Percentiles rank a stretch among this genome's conserved stretches.
phyloP scores from a whole-genome alignment of 2,329 filamentous ascomycete genomes.

The Alternaria hordeiaustralica region DNA sequence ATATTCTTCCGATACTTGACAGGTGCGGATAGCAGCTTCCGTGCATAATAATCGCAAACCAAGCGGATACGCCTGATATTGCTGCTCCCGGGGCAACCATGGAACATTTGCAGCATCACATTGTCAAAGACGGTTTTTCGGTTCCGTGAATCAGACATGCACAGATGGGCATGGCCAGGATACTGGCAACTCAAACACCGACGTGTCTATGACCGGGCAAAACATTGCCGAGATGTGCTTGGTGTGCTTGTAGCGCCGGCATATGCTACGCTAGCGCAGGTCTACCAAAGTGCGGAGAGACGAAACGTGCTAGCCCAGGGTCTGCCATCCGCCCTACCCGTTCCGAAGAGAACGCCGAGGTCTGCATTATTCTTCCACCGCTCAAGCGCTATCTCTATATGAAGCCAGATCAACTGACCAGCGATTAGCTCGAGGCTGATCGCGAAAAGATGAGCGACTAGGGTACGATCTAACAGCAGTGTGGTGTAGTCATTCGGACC shows the following conservation, averaged over 20 bases:
- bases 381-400: slow-evolving; percentile 98
- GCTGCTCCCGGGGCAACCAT: not conserved
- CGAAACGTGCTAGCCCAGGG: not conserved
- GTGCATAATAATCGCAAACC: not conserved
- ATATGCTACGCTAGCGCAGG: not conserved
- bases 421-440: no score
- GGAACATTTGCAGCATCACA: not conserved
- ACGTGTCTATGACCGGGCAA: not conserved
- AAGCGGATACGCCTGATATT: not conserved
- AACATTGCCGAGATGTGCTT: slow-evolving; percentile 3
- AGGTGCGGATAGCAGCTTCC: not conserved
- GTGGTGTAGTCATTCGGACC: not conserved
- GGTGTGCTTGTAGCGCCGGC: slow-evolving; percentile 3
- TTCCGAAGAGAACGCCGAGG: not conserved
- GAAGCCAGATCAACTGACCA: slow-evolving; percentile 87
- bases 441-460: not conserved
- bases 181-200: not conserved
- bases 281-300: slow-evolving; percentile 1
- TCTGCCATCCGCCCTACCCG: not conserved
- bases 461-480: not conserved
- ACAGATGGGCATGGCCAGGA: not conserved
- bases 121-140: not conserved
- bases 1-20: not conserved
- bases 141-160: not conserved
- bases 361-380: slow-evolving; percentile 74